Percentiles rank a stretch among this genome's conserved stretches.
Evolutionary conservation across 805 yeast species (phyloP).

Genomic region (Ogataea pilisensis): DNA sequence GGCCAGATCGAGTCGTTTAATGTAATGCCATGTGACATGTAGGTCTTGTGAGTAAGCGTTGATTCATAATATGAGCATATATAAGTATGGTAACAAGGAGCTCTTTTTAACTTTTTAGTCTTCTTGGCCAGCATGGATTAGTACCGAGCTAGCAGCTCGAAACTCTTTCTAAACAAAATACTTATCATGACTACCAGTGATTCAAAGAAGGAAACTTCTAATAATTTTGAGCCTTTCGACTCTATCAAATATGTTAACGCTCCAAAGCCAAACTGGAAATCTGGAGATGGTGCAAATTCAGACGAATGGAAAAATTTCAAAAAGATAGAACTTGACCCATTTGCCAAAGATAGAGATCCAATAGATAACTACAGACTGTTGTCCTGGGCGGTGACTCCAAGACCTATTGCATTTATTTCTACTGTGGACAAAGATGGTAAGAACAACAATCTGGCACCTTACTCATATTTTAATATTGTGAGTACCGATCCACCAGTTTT

Average conservation of each 20-base stretch:
- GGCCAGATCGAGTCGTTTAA: too few relatives aligned
- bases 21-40: too few relatives aligned
- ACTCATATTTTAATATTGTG: conserved; percentile 48
- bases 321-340: conserved; percentile 49
- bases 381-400: conserved; percentile 50
- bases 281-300: conserved; percentile 44
- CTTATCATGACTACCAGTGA: neutral
- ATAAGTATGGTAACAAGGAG: too few relatives aligned
- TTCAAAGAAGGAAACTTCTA: neutral
- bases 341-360: conserved; percentile 35
- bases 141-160: too few relatives aligned
- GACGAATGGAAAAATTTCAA: conserved; percentile 41
- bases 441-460: conserved; percentile 53
- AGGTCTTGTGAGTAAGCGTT: too few relatives aligned
- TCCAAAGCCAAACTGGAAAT: conserved; percentile 37
- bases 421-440: conserved; percentile 41
- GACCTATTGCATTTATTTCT: conserved; percentile 59
- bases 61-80: too few relatives aligned
- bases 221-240: neutral
- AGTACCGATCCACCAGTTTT: conserved; percentile 57
- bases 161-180: too few relatives aligned
- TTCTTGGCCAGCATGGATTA: too few relatives aligned
- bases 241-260: conserved; percentile 1
- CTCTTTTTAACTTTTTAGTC: too few relatives aligned
- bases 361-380: conserved; percentile 47